Conservation (phyloP, 371 early-diverging fungal genomes). For the Umbelopsis sp. region DNA sequence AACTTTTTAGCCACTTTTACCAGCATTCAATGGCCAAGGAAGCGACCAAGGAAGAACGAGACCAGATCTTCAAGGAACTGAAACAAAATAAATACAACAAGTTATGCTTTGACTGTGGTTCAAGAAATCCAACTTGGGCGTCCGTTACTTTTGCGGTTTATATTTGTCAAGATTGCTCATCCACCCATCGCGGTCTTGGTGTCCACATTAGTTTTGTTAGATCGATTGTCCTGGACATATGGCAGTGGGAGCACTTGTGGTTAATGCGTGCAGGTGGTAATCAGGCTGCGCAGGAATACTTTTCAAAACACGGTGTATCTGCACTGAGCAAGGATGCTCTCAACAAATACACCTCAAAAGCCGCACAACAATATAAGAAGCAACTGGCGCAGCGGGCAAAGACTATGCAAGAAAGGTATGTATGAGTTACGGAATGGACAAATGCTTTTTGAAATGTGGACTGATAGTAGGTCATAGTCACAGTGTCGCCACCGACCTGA, state of each 20-base stretch:
- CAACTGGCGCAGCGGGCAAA: conserved; percentile 41
- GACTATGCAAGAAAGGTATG: background rate
- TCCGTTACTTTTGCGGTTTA: conserved; percentile 96
- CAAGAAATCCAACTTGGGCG: conserved; percentile 97
- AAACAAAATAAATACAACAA: conserved; percentile 75
- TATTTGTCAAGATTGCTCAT: conserved; percentile 97
- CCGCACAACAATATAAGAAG: conserved; percentile 81
- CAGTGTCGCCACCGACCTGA: background rate
- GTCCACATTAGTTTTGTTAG: conserved; percentile 96
- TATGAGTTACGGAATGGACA: background rate
- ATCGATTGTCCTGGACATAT: conserved; percentile 84
- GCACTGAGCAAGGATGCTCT: conserved; percentile 68
- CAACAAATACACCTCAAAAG: conserved; percentile 78
- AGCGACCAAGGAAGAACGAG: conserved; percentile 60
- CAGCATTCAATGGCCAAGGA: background rate
- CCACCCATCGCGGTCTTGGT: conserved; percentile 93
- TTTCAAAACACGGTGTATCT: conserved; percentile 59
- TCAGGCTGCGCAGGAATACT: conserved; percentile 75
- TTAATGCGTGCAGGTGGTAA: conserved; percentile 89
- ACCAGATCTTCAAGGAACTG: conserved; percentile 72
- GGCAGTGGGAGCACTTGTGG: conserved; percentile 90
- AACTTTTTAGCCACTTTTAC: background rate
- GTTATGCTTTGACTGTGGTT: conserved; percentile 97
- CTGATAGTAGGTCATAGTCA: background rate
- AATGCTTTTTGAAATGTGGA: background rate